Percentiles rank a stretch among this genome's conserved stretches.
Evolutionary conservation across 176 grass and related monocot genomes (phyloP).

Genomic region (Bolboschoenus planiculmis): DNA sequence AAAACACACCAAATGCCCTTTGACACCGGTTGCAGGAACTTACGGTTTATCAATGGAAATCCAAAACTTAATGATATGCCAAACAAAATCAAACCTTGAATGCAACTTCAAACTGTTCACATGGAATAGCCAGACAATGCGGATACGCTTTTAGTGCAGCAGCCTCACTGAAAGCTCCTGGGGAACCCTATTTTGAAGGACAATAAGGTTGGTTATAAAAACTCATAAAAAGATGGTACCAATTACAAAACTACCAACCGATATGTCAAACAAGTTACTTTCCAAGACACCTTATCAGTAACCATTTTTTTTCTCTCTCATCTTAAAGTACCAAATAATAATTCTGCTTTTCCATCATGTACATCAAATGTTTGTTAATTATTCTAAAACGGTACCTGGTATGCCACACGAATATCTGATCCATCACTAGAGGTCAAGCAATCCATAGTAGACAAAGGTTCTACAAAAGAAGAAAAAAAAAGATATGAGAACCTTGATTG

Average conservation of each 20-base stretch:
- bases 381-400: conserved; percentile 33
- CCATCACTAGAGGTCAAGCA: conserved; percentile 20
- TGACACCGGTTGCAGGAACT: neutral
- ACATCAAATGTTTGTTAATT: neutral
- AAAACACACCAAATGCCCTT: neutral
- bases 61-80: neutral
- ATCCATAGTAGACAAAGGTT: conserved; percentile 36
- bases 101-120: conserved; percentile 42
- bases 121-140: conserved; percentile 39
- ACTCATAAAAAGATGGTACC: neutral
- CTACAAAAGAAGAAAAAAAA: conserved; percentile 14
- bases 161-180: conserved; percentile 41
- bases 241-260: neutral
- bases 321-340: neutral
- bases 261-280: neutral
- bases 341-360: neutral
- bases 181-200: conserved; percentile 35
- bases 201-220: neutral
- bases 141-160: conserved; percentile 50
- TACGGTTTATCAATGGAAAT: neutral
- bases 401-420: conserved; percentile 46
- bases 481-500: neutral
- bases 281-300: neutral
- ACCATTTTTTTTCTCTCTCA: neutral
- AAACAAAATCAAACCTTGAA: conserved; percentile 35